Conservation (phyloP, 331 rosid genomes). For the Cucumis variabilis region DNA sequence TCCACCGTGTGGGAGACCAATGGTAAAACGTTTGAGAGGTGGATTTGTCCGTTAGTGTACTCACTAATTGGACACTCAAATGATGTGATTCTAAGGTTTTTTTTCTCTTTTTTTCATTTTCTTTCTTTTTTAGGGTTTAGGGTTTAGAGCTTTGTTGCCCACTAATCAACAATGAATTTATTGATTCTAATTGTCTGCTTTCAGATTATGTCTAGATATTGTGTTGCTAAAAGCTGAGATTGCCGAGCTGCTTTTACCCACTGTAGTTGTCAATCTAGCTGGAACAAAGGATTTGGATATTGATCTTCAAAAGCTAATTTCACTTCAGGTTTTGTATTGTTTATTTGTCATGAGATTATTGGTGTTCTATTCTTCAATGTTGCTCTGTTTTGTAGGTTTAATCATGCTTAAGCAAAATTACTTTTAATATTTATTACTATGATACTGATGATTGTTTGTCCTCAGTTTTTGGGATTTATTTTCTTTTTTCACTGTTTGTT, state of each 20-base stretch:
- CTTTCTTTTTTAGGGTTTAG: not conserved
- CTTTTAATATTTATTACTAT: not conserved
- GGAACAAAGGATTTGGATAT: conserved; percentile 74
- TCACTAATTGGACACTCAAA: conserved; percentile 69
- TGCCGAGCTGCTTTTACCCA: conserved; percentile 87
- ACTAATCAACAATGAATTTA: not conserved
- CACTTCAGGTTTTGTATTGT: conserved; percentile 62
- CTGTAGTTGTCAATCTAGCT: conserved; percentile 76
- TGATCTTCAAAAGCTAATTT: conserved; percentile 69
- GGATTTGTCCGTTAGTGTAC: conserved; percentile 88
- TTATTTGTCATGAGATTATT: not conserved
- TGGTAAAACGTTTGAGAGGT: conserved; percentile 76
- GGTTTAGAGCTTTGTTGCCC: not conserved
- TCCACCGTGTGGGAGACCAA: conserved; percentile 72
- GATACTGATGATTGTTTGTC: not conserved
- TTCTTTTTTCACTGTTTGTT: too few relatives aligned
- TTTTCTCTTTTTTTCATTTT: not conserved
- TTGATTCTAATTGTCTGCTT: conserved; percentile 33
- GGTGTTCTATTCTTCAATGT: not conserved
- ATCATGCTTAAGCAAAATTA: not conserved
- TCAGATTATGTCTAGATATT: conserved; percentile 92
- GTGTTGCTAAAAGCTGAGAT: conserved; percentile 77
- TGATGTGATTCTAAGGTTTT: conserved; percentile 83
- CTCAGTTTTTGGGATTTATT: too few relatives aligned
- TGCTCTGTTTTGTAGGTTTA: not conserved